Evolutionary conservation across 495 filamentous ascomycete species (phyloP).

Genomic region (Friedmanniomyces endolithicus): DNA sequence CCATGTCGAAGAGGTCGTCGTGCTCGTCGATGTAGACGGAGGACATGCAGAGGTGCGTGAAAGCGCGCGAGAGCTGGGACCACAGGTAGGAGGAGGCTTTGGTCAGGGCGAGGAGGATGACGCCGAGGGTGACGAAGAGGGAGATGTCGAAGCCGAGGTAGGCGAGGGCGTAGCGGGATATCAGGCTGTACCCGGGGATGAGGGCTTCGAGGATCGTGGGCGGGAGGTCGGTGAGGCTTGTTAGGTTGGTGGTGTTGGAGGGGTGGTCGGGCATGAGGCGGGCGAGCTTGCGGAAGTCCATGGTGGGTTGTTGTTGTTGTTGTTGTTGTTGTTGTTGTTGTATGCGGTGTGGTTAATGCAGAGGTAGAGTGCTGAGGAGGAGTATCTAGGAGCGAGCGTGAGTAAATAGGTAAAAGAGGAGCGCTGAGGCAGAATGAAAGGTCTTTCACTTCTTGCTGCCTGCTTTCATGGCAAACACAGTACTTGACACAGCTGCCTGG

Average conservation of each 20-base stretch:
- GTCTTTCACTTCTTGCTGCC: no score
- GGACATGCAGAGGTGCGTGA: constrained; percentile 34
- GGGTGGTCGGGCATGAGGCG: not conserved
- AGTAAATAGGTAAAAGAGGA: not conserved
- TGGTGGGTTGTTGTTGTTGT: not conserved
- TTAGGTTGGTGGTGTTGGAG: constrained; percentile 4
- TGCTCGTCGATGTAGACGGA: constrained; percentile 42
- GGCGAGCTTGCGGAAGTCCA: constrained; percentile 17
- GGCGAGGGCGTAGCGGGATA: constrained; percentile 46
- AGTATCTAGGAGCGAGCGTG: not conserved
- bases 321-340: not conserved
- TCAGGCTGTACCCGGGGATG: constrained; percentile 59
- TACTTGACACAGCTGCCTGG: no score
- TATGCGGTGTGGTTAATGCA: not conserved
- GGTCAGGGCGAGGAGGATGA: constrained; percentile 33
- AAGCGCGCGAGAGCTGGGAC: constrained; percentile 4
- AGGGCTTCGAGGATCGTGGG: constrained; percentile 53
- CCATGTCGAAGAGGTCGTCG: constrained; percentile 48
- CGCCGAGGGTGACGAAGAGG: constrained; percentile 51
- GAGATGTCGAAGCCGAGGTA: constrained; percentile 59
- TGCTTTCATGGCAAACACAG: no score
- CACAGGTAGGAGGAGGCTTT: constrained; percentile 25
- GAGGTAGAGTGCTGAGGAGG: not conserved
- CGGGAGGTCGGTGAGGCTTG: constrained; percentile 21
- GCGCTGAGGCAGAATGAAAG: no score